These are phyloP conservation scores for Calonectria ilicicola DNA, from an alignment of 2,329 filamentous ascomycete species.

Conservation along the genomic window DNA sequence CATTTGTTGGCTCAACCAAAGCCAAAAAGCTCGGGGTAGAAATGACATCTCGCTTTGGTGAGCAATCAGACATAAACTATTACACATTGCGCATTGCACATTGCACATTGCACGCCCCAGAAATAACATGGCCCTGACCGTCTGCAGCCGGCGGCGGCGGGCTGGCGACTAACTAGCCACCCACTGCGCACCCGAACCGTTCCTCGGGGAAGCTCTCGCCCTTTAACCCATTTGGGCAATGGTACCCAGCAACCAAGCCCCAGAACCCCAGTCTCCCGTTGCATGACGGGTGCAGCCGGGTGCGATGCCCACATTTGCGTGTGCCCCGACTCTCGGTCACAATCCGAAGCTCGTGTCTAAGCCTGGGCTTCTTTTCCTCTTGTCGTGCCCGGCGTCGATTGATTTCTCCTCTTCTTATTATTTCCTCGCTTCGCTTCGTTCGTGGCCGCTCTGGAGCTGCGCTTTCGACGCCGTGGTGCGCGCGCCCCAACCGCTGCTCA, in stretches of 20 bases:
- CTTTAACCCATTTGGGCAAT: slow-evolving; percentile 31
- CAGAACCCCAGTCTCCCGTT: slow-evolving; percentile 27
- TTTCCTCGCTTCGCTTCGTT: slow-evolving; percentile 8
- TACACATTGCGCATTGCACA: background rate
- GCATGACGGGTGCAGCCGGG: slow-evolving; percentile 33
- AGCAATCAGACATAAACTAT: background rate
- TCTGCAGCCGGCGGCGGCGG: background rate
- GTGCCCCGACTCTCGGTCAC: slow-evolving; percentile 41
- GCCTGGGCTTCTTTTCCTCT: slow-evolving; percentile 31
- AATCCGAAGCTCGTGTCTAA: slow-evolving; percentile 41
- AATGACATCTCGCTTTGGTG: background rate
- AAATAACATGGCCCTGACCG: background rate
- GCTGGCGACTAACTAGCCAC: background rate
- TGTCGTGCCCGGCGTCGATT: slow-evolving; percentile 14
- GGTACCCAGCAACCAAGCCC: slow-evolving; percentile 5
- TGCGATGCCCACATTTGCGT: slow-evolving; percentile 30
- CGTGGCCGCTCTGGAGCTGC: background rate
- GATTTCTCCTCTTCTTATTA: slow-evolving; percentile 32
- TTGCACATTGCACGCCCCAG: background rate
- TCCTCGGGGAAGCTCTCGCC: slow-evolving; percentile 25
- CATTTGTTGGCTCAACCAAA: slow-evolving; percentile 1
- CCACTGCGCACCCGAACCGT: slow-evolving; percentile 10
- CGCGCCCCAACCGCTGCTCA: background rate
- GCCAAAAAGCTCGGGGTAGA: background rate
- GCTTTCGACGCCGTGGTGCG: background rate